These are phyloP conservation scores for Gnomoniopsis sp. DNA, from an alignment of 2,329 filamentous ascomycete species.

Conservation along the genomic window DNA sequence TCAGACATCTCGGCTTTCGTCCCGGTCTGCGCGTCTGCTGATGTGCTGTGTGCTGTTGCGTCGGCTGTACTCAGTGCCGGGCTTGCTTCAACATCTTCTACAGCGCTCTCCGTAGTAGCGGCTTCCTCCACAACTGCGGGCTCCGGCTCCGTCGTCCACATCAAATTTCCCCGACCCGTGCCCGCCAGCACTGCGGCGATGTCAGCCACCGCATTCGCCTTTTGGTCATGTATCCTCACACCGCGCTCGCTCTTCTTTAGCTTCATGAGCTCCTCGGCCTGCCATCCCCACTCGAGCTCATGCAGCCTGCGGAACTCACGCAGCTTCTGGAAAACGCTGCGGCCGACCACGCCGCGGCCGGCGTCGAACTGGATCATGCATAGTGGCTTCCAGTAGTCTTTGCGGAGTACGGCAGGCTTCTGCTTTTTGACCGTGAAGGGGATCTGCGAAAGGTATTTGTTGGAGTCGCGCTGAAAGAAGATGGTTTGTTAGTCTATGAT, in stretches of 20 bases:
- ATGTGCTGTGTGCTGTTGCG: background rate
- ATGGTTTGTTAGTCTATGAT: background rate
- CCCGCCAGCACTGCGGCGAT: constrained; percentile 57
- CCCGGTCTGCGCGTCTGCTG: constrained; percentile 9
- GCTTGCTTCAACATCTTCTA: background rate
- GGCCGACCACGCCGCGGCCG: constrained; percentile 51
- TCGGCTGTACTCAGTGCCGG: background rate
- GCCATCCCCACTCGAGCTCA: constrained; percentile 55
- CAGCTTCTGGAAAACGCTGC: constrained; percentile 59
- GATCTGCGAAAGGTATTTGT: constrained; percentile 29
- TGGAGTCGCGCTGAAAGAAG: constrained; percentile 9
- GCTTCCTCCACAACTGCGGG: constrained; percentile 5
- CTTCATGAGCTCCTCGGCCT: constrained; percentile 39
- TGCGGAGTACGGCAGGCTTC: constrained; percentile 59
- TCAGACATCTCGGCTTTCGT: constrained; percentile 1
- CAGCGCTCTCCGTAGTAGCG: background rate
- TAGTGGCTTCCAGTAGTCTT: constrained; percentile 64
- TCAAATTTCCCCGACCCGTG: constrained; percentile 47
- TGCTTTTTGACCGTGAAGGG: constrained; percentile 67
- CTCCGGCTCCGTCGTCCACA: constrained; percentile 27
- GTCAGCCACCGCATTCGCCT: constrained; percentile 60
- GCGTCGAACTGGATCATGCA: constrained; percentile 56
- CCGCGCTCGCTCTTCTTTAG: constrained; percentile 44
- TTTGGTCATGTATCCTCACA: constrained; percentile 54
- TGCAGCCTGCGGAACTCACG: constrained; percentile 62